These are phyloP conservation scores for Didymellaceae sp. DNA, from an alignment of 2,329 filamentous ascomycete genomes.

Conservation along the genomic window DNA sequence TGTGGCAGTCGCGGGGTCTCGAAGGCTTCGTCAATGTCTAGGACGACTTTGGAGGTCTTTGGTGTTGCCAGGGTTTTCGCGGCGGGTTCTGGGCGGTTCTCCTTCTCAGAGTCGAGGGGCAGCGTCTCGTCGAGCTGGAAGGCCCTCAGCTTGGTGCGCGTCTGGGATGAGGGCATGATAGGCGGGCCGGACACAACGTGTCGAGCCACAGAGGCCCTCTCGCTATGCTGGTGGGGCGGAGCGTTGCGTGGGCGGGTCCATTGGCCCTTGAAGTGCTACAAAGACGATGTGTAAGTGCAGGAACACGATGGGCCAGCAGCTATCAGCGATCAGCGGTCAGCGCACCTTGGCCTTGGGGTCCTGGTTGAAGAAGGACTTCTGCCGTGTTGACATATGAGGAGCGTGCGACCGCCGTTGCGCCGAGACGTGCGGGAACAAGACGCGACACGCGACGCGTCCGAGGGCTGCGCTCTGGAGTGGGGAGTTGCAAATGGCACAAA, in stretches of 20 bases:
- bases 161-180: slow-evolving; percentile 59
- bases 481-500: background rate
- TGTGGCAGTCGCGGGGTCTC: slow-evolving; percentile 38
- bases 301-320: background rate
- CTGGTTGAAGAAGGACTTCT: slow-evolving; percentile 61
- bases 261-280: slow-evolving; percentile 42
- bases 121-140: slow-evolving; percentile 59
- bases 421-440: slow-evolving; percentile 17
- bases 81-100: slow-evolving; percentile 44
- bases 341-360: slow-evolving; percentile 51
- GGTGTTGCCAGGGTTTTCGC: slow-evolving; percentile 25
- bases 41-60: slow-evolving; percentile 26
- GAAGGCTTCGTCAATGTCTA: slow-evolving; percentile 23
- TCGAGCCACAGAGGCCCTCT: slow-evolving; percentile 37
- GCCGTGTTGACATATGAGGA: slow-evolving; percentile 53
- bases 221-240: slow-evolving; percentile 33
- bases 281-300: slow-evolving; percentile 14
- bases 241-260: slow-evolving; percentile 45
- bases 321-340: slow-evolving; percentile 7
- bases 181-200: slow-evolving; percentile 47
- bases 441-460: slow-evolving; percentile 12
- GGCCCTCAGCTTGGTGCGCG: slow-evolving; percentile 61
- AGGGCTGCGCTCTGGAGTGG: background rate
- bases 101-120: slow-evolving; percentile 49
- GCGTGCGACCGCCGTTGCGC: slow-evolving; percentile 9